Percentiles rank a stretch among this genome's conserved stretches.
Conservation (phyloP, 495 filamentous ascomycete species). For the Penicillium malachiteum region DNA sequence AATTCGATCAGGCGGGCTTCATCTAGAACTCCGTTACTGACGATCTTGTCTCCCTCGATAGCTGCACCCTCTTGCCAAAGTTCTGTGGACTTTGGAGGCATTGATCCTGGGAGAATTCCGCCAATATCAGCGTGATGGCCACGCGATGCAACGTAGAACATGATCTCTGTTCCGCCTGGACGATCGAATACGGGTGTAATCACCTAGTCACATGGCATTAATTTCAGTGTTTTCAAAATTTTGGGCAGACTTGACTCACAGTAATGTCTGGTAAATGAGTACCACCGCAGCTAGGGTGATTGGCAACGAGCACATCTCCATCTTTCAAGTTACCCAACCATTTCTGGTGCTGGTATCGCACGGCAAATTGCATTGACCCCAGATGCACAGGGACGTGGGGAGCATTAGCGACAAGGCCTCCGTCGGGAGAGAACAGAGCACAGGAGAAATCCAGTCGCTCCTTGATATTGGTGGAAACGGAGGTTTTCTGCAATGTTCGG, state of each 20-base stretch:
- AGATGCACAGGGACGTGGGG: constrained; percentile 94
- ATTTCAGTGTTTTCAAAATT: not conserved
- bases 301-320: constrained; percentile 93
- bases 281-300: constrained; percentile 93
- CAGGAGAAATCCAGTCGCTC: constrained; percentile 97
- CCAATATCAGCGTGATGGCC: constrained; percentile 98
- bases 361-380: constrained; percentile 92
- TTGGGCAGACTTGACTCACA: constrained; percentile 39
- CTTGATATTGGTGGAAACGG: constrained; percentile 97
- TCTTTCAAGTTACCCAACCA: constrained; percentile 84
- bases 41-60: constrained; percentile 91
- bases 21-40: constrained; percentile 85
- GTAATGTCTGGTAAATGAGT: constrained; percentile 91
- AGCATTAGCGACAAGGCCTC: constrained; percentile 90
- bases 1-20: constrained; percentile 83
- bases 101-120: constrained; percentile 91
- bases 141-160: constrained; percentile 95
- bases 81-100: constrained; percentile 93
- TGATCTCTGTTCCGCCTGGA: constrained; percentile 71
- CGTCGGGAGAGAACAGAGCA: constrained; percentile 87
- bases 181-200: constrained; percentile 78
- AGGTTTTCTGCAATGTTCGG: constrained; percentile 91
- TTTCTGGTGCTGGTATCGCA: constrained; percentile 87
- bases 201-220: constrained; percentile 34
- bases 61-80: constrained; percentile 93